These are phyloP conservation scores for Xylariaceae sp. DNA, from an alignment of 2,329 filamentous ascomycete species.

Conservation along the genomic window DNA sequence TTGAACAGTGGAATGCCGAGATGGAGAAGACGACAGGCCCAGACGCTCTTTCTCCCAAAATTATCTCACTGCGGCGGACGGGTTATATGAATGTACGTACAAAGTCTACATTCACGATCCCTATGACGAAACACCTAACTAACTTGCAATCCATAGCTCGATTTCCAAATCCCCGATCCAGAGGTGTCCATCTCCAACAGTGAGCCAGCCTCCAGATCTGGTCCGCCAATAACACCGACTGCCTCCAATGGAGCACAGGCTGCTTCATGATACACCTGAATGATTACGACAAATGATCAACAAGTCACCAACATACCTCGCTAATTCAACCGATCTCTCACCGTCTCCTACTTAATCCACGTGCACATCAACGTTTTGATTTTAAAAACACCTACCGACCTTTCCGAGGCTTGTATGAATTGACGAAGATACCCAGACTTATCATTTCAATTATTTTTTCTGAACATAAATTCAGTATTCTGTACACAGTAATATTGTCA, in stretches of 20 bases:
- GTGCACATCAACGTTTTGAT: no score
- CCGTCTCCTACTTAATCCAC: neutral
- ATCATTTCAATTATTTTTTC: neutral
- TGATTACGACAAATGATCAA: neutral
- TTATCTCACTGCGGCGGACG: constrained; percentile 76
- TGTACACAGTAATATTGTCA: no score
- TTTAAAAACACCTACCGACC: neutral
- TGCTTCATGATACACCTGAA: constrained; percentile 2
- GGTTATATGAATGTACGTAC: constrained; percentile 77
- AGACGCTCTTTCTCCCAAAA: constrained; percentile 59
- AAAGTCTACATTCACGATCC: neutral
- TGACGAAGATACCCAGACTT: constrained; percentile 2
- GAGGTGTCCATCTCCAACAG: constrained; percentile 59
- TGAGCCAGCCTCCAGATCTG: constrained; percentile 41
- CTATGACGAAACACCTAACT: constrained; percentile 22
- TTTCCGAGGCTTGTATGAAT: neutral
- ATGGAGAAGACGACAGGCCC: constrained; percentile 56
- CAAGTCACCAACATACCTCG: neutral
- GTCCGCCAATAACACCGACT: constrained; percentile 14
- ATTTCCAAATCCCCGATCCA: constrained; percentile 78
- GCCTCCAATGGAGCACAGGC: neutral
- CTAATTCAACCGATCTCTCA: neutral
- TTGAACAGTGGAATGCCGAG: constrained; percentile 82
- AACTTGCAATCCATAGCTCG: constrained; percentile 50
- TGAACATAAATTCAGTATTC: neutral